Evolutionary conservation across 176 grass and related monocot genomes (phyloP).

Genomic region (Cenchrus purpureus): DNA sequence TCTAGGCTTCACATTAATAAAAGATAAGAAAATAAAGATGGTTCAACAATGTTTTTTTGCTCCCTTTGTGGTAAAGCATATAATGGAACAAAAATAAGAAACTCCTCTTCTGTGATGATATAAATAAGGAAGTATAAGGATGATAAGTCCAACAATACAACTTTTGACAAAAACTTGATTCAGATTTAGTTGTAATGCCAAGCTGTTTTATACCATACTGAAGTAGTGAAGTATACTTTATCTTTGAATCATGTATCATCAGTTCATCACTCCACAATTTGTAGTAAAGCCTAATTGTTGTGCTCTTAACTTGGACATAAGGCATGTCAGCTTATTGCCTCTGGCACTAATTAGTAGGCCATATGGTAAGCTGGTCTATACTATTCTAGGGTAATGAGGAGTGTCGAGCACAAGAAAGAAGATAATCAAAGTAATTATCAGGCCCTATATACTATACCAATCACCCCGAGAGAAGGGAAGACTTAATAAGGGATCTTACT

Average conservation of each 20-base stretch:
- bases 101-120: neutral
- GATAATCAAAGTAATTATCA: neutral
- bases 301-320: neutral
- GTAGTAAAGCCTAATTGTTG: neutral
- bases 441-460: neutral
- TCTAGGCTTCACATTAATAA: neutral
- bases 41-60: neutral
- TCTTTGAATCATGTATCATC: neutral
- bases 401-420: neutral
- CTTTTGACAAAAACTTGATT: neutral
- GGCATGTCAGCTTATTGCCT: neutral
- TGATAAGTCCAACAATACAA: neutral
- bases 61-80: neutral
- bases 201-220: neutral
- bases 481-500: constrained; percentile 42
- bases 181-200: neutral
- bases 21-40: constrained; percentile 6
- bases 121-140: neutral
- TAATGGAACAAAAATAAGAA: neutral
- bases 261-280: neutral
- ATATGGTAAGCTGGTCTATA: neutral
- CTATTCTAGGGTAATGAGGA: neutral
- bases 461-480: neutral
- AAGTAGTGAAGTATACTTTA: constrained; percentile 13
- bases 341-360: neutral